Evolutionary conservation across 2,329 filamentous ascomycete genomes (phyloP).

Genomic region (Thielaviopsis populi): DNA sequence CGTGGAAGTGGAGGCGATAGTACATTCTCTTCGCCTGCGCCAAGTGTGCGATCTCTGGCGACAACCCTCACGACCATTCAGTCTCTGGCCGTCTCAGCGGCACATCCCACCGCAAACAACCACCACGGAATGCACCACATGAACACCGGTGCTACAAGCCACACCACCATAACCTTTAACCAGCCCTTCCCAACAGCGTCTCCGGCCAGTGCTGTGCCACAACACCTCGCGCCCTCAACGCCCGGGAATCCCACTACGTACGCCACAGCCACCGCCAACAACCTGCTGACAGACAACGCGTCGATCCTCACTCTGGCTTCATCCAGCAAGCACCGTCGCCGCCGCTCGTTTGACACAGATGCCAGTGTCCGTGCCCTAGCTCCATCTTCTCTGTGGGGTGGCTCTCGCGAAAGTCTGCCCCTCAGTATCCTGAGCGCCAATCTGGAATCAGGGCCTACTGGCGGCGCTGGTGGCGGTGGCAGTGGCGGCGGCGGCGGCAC

Average conservation of each 20-base stretch:
- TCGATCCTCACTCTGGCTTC: conserved; percentile 75
- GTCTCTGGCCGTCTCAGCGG: conserved; percentile 34
- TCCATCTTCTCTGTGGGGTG: conserved; percentile 67
- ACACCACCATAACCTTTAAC: conserved; percentile 37
- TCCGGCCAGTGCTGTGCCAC: conserved; percentile 57
- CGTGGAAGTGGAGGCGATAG: conserved; percentile 52
- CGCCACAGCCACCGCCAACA: conserved; percentile 64
- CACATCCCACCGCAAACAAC: conserved; percentile 26
- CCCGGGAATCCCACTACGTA: conserved; percentile 53
- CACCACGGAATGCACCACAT: conserved; percentile 26
- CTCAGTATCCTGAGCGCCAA: conserved; percentile 64
- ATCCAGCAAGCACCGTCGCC: conserved; percentile 61
- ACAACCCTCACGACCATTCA: conserved; percentile 79
- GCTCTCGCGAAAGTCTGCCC: conserved; percentile 64
- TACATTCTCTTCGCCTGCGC: conserved; percentile 71
- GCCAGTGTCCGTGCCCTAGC: conserved; percentile 74
- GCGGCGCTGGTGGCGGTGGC: background rate
- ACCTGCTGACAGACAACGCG: conserved; percentile 68
- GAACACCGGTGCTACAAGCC: conserved; percentile 29
- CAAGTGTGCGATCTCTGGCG: conserved; percentile 64
- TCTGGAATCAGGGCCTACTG: conserved; percentile 24
- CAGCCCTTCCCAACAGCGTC: conserved; percentile 49
- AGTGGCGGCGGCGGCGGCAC: background rate
- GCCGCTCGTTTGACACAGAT: conserved; percentile 71
- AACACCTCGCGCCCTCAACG: conserved; percentile 45